Base-by-base conservation (phyloP, 768 basidiomycete species). In the Panaeolus papilionaceus region DNA sequence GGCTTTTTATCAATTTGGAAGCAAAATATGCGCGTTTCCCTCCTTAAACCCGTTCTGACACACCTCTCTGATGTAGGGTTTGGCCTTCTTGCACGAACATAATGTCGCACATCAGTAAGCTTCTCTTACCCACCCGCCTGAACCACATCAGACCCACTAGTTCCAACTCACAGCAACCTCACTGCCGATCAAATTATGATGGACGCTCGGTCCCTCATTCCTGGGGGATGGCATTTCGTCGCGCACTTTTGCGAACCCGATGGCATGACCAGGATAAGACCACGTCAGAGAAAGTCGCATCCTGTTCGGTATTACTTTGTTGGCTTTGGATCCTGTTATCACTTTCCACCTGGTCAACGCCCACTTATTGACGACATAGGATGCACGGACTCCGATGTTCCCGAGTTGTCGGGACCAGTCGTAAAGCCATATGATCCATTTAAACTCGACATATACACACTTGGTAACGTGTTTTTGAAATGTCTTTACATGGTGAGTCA, bases 301-400 rank as follows among this genome's bases (percentile, higher is more conserved):
- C 75, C 80, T 4, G 80, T 83, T 7, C 75, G 77, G 7, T 83
- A 83, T 70, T 78, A 77, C 51, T 80, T 81, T 49, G 74, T 82
- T 51, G 81, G 80, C 39, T 82, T 78, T 65, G 80, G 78, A 11
- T 70, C 69, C 23, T 70, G 69, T 37, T 73, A 74, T 61, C 73
- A 73, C 49, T 66, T 75, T 49, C 68, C 70, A 12, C 74, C 71
- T 10, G 64, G 67, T 38, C 63, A 69, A 44, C 64, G 44, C 54
- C 79, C 66, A 47, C 67, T 65, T 65, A 70, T 72, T 26, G 70
- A 63, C 33, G 69, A 68, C 68, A 75, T 70, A 61, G 75, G 75
- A 14, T 74, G 73, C 16, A 71, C 65, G 10, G 77, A 76, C 20
- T 65, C 65, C 26, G 74, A 77, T 61, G 74, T 72, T 1, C 75